Evolutionary conservation across 2,329 filamentous ascomycete genomes (phyloP).

Genomic region (Metarhizium brunneum): DNA sequence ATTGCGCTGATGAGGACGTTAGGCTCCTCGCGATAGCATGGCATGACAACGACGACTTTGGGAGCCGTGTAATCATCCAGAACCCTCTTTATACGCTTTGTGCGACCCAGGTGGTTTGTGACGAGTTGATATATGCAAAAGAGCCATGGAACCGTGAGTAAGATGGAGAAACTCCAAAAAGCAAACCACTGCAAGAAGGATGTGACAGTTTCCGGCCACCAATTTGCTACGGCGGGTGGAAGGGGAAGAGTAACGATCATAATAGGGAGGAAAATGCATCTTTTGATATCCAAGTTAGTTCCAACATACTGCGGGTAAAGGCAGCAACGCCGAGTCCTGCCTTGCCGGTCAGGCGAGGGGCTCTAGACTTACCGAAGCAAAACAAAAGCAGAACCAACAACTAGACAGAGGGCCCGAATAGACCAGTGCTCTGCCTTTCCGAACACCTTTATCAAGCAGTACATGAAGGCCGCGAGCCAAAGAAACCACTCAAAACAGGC

Average conservation of each 20-base stretch:
- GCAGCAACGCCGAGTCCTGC: neutral
- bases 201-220: slow-evolving; percentile 65
- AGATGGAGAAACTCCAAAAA: slow-evolving; percentile 82
- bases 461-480: slow-evolving; percentile 88
- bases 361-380: slow-evolving; percentile 52
- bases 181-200: slow-evolving; percentile 82
- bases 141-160: slow-evolving; percentile 83
- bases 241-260: slow-evolving; percentile 90
- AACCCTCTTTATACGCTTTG: slow-evolving; percentile 71
- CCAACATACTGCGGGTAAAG: neutral
- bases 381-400: slow-evolving; percentile 68
- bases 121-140: slow-evolving; percentile 89
- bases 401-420: slow-evolving; percentile 64
- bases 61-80: slow-evolving; percentile 80
- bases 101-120: slow-evolving; percentile 75
- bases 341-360: neutral
- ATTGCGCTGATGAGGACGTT: slow-evolving; percentile 76
- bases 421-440: slow-evolving; percentile 84
- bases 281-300: slow-evolving; percentile 23
- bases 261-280: slow-evolving; percentile 78
- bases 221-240: slow-evolving; percentile 58
- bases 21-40: slow-evolving; percentile 87
- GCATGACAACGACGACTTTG: slow-evolving; percentile 95
- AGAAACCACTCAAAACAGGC: slow-evolving; percentile 89
- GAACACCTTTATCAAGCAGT: slow-evolving; percentile 83